Evolutionary conservation across 192 early-diverging fungal genomes (phyloP).

Genomic region (Linnemannia schmuckeri): DNA sequence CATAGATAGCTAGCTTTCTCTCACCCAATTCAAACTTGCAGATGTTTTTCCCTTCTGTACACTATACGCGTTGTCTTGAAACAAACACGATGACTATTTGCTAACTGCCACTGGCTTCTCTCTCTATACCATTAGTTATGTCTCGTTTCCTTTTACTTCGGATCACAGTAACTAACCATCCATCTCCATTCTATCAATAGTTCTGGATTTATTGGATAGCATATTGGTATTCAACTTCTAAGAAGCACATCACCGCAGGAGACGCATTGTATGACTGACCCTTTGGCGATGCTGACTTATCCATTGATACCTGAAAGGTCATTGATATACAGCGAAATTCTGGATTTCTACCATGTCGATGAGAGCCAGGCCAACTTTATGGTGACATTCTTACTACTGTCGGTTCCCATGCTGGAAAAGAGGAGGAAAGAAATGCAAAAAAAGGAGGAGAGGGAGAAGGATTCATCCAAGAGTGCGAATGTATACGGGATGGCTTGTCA

Average conservation of each 20-base stretch:
- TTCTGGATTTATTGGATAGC: slow-evolving; percentile 87
- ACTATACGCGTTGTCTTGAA: too few relatives aligned
- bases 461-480: too few relatives aligned
- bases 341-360: slow-evolving; percentile 61
- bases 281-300: slow-evolving; percentile 91
- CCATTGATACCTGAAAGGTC: slow-evolving; percentile 88
- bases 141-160: neutral
- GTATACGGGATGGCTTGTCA: too few relatives aligned
- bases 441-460: too few relatives aligned
- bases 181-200: slow-evolving; percentile 41
- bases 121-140: too few relatives aligned
- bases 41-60: too few relatives aligned
- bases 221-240: slow-evolving; percentile 95
- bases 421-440: too few relatives aligned
- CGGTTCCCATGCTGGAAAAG: too few relatives aligned
- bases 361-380: slow-evolving; percentile 27
- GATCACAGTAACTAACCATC: neutral
- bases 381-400: slow-evolving; percentile 6
- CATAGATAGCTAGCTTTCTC: too few relatives aligned
- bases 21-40: too few relatives aligned
- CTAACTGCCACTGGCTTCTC: too few relatives aligned
- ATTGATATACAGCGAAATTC: slow-evolving; percentile 91
- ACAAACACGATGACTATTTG: too few relatives aligned
- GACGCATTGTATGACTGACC: slow-evolving; percentile 96
- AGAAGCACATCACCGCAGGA: slow-evolving; percentile 88